Base-by-base conservation (phyloP, 805 yeast genomes). In the Isabelozyma rhagii region DNA sequence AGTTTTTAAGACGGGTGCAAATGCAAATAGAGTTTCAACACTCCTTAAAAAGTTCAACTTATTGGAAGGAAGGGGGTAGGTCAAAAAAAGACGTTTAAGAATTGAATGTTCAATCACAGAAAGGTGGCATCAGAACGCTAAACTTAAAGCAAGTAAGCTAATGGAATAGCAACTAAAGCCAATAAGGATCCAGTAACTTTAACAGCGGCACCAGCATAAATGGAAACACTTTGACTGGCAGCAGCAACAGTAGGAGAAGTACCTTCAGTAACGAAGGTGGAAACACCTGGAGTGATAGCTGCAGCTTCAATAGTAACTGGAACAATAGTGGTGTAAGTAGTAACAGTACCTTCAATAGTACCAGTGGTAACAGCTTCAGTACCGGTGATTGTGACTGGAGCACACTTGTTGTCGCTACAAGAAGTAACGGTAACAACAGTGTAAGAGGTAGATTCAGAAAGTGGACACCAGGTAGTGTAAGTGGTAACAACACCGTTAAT, bases 141-240 rank as follows among this genome's bases (percentile, higher is more conserved):
- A 43, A 46, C 46, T 64, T 63, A 67, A 55, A 67, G 50, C 56
- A 67, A 60, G 66, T 64, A 62, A 41, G 68, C 68, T 52, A 66
- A 61, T 49, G 72, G 69, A 46, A 67, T 49, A 48, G 65, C 62
- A 44, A 59, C 54, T 49, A 63, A 48, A 31, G 65, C 68, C 27
- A 56, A 42, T 49, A 58, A 49, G 10, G 72, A 62, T 41, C 57
- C 60, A 41, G 61, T 60, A 29, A 54, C 53, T 49, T 53, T 55
- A 54, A 50, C 48, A 44, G 57, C 46, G 39, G 51, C 55, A 43
- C 54, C 53, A 29, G 55, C 49, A 50, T 51, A 48, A 28, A 48
- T 46, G 18, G 51, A 46, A 41, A 52, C 45, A 39, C 49, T 53
- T 38, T 53, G 15, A 4, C 38, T 11, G 9, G 38, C 17, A 13